Evolutionary conservation across 805 yeast genomes (phyloP).

Genomic region (Saccharomycopsis sp.): DNA sequence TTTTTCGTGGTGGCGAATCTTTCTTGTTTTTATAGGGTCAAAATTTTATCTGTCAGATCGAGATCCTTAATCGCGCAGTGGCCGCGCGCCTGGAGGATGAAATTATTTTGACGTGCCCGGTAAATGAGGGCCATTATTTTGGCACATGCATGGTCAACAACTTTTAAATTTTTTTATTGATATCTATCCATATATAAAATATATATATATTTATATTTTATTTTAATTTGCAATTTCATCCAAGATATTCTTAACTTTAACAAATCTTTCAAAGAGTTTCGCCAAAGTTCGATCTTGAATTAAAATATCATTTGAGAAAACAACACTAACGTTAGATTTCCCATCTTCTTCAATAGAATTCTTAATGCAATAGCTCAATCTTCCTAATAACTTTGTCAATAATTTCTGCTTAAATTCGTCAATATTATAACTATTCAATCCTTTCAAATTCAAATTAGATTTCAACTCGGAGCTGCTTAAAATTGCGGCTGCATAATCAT

Average conservation of each 20-base stretch:
- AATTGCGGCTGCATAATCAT: constrained; percentile 9
- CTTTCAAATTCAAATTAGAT: constrained; percentile 14
- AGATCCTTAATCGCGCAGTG: too few species aligned
- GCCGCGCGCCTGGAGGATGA: too few species aligned
- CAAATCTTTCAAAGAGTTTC: constrained; percentile 30
- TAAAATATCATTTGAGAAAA: constrained; percentile 34
- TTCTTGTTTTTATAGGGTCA: too few species aligned
- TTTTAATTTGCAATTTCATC: constrained; percentile 30
- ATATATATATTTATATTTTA: too few species aligned
- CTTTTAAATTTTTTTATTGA: too few species aligned
- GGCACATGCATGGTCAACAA: too few species aligned
- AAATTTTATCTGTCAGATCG: too few species aligned
- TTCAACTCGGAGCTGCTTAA: constrained; percentile 9
- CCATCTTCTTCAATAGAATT: constrained; percentile 25
- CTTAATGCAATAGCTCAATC: constrained; percentile 26
- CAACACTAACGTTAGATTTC: constrained; percentile 25
- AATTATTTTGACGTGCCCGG: too few species aligned
- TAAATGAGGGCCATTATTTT: too few species aligned
- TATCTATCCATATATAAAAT: too few species aligned
- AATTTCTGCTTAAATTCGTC: constrained; percentile 18
- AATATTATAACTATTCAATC: constrained; percentile 18
- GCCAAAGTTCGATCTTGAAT: constrained; percentile 29
- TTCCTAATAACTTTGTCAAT: constrained; percentile 7
- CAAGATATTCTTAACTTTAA: constrained; percentile 32
- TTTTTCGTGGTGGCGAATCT: too few species aligned